Evolutionary conservation across 306 rosid genomes (phyloP), one percentile per base, ranked within the genome.

Genomic region (Casuarina glauca): DNA sequence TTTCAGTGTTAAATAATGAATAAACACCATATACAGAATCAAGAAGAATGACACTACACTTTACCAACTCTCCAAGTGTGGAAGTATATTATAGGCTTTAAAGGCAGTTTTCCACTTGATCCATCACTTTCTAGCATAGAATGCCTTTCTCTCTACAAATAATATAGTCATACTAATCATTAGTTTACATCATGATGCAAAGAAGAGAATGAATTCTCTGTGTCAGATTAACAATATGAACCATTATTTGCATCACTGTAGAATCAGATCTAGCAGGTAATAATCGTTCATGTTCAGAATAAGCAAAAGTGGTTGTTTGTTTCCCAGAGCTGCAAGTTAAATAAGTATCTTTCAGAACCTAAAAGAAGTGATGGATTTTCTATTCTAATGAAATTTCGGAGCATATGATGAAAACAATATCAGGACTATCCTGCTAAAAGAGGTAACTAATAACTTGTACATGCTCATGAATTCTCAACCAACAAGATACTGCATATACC

Each of bases 1-100:
- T 41, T 62, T 60, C 72, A 66, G 82, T 36, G 49, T 20, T 35
- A 82, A 57, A 61, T 57, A 5, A 69, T 52, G 45, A 75, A 79
- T 78, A 78, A 38, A 74, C 58, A 8, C 38, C 58, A 76, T 53
- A 68, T 17, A 44, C 75, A 85, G 79, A 80, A 79, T 8, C 9
- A 50, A 69, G 69, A 64, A 78, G 36, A 80, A 72, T 73, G 78
- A 82, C 54, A 57, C 49, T 70, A 75, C 55, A 60, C 75, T 62
- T 81, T 87, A 95, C 98, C 98, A 78, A 96, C 81, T 90, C 99
- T 89, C 99, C 99, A 96, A 70, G 91, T 88, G 64, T 88, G 97
- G 79, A 90, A 96, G 77, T 85, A 72, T 82, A 87, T 87, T 74
- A 96, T 90, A 74, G 98, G 98, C 82, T 91, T 96, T 77, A 85